phyloP scores from a whole-genome alignment of 345 rosid species.

The Citrus australasica region DNA sequence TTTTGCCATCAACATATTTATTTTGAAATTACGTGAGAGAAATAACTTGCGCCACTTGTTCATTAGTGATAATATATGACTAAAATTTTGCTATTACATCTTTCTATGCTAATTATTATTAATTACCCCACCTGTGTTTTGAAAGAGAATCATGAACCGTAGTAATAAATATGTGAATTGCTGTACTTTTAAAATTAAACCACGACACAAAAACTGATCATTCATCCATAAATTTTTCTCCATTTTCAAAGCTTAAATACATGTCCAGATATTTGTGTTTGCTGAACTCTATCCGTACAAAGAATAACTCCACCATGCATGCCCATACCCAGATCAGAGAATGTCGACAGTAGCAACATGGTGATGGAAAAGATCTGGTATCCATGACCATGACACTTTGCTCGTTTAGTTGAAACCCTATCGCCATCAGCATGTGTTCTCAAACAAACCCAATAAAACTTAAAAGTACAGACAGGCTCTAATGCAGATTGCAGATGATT shows the following conservation, averaged over 20 bases:
- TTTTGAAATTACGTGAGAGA: no score
- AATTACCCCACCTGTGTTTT: background rate
- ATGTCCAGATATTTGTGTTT: background rate
- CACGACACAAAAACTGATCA: background rate
- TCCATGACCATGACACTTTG: background rate
- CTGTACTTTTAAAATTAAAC: no score
- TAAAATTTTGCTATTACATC: no score
- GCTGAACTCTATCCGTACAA: background rate
- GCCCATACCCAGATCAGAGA: slow-evolving; percentile 2
- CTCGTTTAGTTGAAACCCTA: background rate
- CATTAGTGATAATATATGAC: no score
- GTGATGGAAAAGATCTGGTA: background rate
- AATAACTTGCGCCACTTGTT: no score
- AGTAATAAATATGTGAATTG: no score
- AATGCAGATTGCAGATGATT: background rate
- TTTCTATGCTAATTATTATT: no score
- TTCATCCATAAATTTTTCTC: background rate
- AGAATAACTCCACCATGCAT: background rate
- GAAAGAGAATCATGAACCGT: no score
- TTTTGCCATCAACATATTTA: background rate
- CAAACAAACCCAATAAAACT: background rate
- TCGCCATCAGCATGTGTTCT: background rate
- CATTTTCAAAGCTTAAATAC: background rate
- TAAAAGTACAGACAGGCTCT: background rate
- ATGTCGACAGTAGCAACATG: background rate